These are phyloP conservation scores for Mallotus nudiflorus DNA, from an alignment of 345 rosid genomes.

Conservation along the genomic window DNA sequence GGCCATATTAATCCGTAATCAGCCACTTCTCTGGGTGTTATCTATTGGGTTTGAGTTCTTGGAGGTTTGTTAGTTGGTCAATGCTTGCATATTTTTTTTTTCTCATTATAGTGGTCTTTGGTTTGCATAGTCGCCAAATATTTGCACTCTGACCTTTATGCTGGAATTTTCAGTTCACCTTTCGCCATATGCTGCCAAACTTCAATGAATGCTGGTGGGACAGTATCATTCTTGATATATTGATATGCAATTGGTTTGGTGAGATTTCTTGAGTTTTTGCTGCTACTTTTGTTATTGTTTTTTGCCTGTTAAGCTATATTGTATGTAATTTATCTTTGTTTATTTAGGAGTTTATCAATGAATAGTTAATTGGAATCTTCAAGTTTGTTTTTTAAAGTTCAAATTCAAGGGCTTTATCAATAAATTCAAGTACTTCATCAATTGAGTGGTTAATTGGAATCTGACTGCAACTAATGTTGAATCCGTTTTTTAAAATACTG, in stretches of 20 bases:
- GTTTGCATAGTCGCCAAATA: no score
- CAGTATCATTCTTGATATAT: conserved; percentile 92
- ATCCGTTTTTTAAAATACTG: no score
- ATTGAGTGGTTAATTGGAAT: no score
- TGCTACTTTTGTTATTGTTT: neutral
- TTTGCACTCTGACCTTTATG: conserved; percentile 10
- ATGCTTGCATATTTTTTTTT: neutral
- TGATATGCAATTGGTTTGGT: conserved; percentile 99
- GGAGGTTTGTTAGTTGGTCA: conserved; percentile 62
- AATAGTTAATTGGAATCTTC: neutral
- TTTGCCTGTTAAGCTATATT: neutral
- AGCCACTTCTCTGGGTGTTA: conserved; percentile 95
- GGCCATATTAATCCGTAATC: conserved; percentile 93
- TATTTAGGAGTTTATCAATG: neutral
- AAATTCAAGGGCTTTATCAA: neutral
- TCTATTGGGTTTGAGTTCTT: conserved; percentile 95
- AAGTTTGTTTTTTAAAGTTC: neutral
- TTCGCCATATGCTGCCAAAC: conserved; percentile 97
- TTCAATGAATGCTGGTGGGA: conserved; percentile 99
- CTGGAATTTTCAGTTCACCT: conserved; percentile 67
- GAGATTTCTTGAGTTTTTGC: conserved; percentile 31
- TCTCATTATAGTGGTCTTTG: neutral
- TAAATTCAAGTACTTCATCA: no score
- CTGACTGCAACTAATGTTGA: no score
- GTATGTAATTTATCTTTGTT: neutral